Conservation (phyloP, 2,329 filamentous ascomycete species). For the Karstenula rhodostoma region DNA sequence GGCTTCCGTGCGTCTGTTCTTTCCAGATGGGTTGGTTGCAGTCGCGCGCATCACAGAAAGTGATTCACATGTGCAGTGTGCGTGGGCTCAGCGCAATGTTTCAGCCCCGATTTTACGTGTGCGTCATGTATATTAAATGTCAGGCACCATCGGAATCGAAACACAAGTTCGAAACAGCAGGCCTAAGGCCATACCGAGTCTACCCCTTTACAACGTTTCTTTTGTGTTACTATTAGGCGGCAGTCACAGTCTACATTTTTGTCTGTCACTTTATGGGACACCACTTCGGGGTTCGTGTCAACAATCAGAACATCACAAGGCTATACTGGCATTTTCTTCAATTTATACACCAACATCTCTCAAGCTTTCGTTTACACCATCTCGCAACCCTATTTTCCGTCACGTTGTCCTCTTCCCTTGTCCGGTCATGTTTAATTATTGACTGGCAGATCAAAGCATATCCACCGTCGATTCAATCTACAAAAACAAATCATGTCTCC, state of each 20-base stretch:
- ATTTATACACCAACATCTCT: background rate
- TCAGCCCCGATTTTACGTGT: background rate
- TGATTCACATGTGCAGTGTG: background rate
- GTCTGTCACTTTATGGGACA: too few species aligned
- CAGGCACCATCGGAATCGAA: background rate
- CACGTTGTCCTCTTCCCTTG: background rate
- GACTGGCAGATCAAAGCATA: background rate
- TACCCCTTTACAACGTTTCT: too few species aligned
- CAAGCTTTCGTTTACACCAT: background rate
- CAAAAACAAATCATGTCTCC: background rate
- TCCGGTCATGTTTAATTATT: background rate
- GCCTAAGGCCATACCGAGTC: background rate
- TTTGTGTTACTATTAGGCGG: too few species aligned
- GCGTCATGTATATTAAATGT: background rate
- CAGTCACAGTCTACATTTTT: too few species aligned
- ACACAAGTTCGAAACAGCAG: background rate
- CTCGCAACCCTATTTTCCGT: background rate
- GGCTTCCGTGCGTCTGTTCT: slow-evolving; percentile 4
- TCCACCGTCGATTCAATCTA: background rate
- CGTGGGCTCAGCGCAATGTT: background rate
- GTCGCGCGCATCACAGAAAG: slow-evolving; percentile 5
- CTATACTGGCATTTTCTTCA: background rate
- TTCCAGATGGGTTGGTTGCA: background rate
- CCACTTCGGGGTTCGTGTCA: too few species aligned
- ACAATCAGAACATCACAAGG: too few species aligned